A percentile compares a stretch with the other conserved stretches of the same genome.
Conservation (phyloP, 495 filamentous ascomycete species). For the Penicillium cinerascens region DNA sequence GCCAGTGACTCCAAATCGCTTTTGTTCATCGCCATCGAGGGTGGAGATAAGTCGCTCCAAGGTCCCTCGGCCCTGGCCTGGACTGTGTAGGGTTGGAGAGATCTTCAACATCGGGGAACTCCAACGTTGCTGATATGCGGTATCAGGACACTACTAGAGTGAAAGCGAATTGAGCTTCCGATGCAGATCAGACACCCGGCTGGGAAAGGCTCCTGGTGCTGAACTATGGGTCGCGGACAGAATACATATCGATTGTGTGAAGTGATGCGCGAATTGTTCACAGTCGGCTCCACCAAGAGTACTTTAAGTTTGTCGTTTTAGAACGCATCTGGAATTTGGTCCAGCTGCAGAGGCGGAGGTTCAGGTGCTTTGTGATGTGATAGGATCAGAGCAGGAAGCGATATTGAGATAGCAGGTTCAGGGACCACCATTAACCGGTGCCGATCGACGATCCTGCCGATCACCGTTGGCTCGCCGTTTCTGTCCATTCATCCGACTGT, state of each 20-base stretch:
- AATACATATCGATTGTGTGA: neutral
- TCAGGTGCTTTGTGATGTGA: too few relatives aligned
- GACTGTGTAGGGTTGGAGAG: neutral
- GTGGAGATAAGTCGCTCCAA: neutral
- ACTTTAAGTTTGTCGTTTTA: slow-evolving; percentile 1
- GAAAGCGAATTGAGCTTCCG: neutral
- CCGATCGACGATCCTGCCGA: slow-evolving; percentile 15
- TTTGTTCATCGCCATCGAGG: neutral
- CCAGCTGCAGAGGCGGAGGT: neutral
- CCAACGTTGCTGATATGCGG: neutral
- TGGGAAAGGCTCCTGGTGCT: neutral
- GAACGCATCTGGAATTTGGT: slow-evolving; percentile 7
- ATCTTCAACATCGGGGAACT: neutral
- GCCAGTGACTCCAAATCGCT: neutral
- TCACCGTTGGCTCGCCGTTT: slow-evolving; percentile 16
- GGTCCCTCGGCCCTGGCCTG: neutral
- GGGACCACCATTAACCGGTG: slow-evolving; percentile 3
- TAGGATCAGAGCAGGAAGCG: too few relatives aligned
- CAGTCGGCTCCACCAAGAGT: neutral
- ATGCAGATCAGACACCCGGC: slow-evolving; percentile 1
- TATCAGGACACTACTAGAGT: neutral
- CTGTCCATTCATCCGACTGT: slow-evolving; percentile 5
- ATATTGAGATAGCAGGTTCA: neutral
- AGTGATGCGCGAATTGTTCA: slow-evolving; percentile 4
- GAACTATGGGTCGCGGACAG: neutral